Conservation (phyloP, 2,329 filamentous ascomycete species). For the Aspergillus arachidicola region DNA sequence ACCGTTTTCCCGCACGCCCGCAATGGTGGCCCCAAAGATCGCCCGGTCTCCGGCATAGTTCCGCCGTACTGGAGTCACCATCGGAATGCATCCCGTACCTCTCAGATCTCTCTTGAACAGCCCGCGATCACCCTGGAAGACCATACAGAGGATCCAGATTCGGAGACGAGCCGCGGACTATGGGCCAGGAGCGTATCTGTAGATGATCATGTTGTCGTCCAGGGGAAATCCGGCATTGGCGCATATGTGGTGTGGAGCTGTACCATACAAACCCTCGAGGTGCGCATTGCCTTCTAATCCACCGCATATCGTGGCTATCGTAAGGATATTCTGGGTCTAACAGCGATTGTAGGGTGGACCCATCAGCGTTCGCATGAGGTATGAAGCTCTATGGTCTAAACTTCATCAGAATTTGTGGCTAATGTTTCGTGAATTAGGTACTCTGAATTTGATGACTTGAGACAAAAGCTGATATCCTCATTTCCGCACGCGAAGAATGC, state of each 20-base stretch:
- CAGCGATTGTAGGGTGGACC: constrained; percentile 52
- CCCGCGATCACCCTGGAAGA: constrained; percentile 63
- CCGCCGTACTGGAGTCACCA: constrained; percentile 52
- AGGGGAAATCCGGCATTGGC: constrained; percentile 65
- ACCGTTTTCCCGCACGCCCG: constrained; percentile 15
- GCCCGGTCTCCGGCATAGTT: constrained; percentile 35
- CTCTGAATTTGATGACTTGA: constrained; percentile 88
- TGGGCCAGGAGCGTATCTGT: constrained; percentile 66
- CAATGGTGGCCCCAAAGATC: constrained; percentile 26
- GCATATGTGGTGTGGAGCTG: constrained; percentile 97
- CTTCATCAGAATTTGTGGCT: background rate
- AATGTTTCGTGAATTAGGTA: constrained; percentile 58
- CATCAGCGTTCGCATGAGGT: constrained; percentile 64
- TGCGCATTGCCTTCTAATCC: constrained; percentile 45
- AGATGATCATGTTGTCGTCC: constrained; percentile 64
- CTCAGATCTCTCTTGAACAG: constrained; percentile 41
- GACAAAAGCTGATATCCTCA: constrained; percentile 70
- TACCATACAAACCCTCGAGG: constrained; percentile 80
- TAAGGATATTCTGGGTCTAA: constrained; percentile 15
- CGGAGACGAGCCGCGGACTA: constrained; percentile 59
- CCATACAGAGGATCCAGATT: constrained; percentile 60
- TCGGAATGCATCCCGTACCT: constrained; percentile 44
- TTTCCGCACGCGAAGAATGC: constrained; percentile 83
- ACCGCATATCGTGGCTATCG: background rate
- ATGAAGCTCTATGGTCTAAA: constrained; percentile 10